Conservation (phyloP, 2,329 filamentous ascomycete genomes). For the Colletotrichum tropicale region DNA sequence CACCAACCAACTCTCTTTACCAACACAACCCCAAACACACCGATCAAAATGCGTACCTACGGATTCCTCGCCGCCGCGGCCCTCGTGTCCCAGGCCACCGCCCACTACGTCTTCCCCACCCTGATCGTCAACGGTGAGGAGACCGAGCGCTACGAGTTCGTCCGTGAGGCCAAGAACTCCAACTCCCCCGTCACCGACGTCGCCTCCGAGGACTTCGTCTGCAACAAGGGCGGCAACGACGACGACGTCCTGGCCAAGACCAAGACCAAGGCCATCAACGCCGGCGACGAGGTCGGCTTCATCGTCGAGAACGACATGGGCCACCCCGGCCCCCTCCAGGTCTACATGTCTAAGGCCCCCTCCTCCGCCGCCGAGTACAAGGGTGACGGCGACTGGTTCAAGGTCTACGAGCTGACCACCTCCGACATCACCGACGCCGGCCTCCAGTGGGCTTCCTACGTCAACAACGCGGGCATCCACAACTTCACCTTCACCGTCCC, state of each 20-base stretch:
- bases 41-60: slow-evolving; percentile 2
- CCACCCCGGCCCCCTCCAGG: slow-evolving; percentile 41
- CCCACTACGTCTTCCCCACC: slow-evolving; percentile 23
- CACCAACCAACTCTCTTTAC: neutral
- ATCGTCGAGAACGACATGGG: slow-evolving; percentile 36
- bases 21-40: neutral
- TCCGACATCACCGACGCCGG: slow-evolving; percentile 30
- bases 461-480: slow-evolving; percentile 31
- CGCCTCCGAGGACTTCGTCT: slow-evolving; percentile 39
- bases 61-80: slow-evolving; percentile 14
- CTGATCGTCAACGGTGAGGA: slow-evolving; percentile 24
- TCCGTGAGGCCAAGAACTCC: slow-evolving; percentile 21
- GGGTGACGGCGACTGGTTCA: slow-evolving; percentile 40
- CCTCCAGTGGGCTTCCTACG: slow-evolving; percentile 35
- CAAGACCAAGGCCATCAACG: slow-evolving; percentile 36
- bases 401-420: slow-evolving; percentile 37
- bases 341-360: slow-evolving; percentile 41
- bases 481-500: slow-evolving; percentile 47
- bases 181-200: slow-evolving; percentile 46
- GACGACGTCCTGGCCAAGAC: slow-evolving; percentile 39
- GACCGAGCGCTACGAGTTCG: slow-evolving; percentile 22
- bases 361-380: slow-evolving; percentile 30
- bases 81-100: slow-evolving; percentile 17
- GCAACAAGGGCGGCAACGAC: slow-evolving; percentile 41
- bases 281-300: slow-evolving; percentile 48